Evolutionary conservation across 768 basidiomycete species (phyloP).

Genomic region (Paxillus rubicundulus): DNA sequence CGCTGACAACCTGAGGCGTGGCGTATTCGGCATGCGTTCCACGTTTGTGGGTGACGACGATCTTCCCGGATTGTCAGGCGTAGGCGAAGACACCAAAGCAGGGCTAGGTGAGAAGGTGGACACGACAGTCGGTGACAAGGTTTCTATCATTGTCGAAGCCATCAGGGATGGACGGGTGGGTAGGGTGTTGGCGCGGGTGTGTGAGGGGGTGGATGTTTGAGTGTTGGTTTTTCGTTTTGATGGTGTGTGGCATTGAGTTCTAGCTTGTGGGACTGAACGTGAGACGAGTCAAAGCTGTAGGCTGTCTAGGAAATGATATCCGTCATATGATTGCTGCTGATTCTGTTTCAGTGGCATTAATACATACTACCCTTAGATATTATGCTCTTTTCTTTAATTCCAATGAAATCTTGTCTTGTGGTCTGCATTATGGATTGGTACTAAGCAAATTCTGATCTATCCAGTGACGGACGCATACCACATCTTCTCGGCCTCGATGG

Average conservation of each 20-base stretch:
- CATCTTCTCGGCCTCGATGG: no score
- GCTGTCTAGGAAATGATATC: neutral
- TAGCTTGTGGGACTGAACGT: neutral
- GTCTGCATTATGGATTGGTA: no score
- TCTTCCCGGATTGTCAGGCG: conserved; percentile 43
- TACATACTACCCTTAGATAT: no score
- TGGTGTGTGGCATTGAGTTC: neutral
- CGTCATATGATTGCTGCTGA: no score
- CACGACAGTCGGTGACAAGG: conserved; percentile 64
- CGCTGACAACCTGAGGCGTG: conserved; percentile 61
- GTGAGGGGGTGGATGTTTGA: conserved; percentile 30
- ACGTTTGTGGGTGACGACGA: neutral
- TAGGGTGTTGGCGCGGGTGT: conserved; percentile 52
- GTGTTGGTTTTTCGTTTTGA: neutral
- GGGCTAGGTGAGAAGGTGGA: conserved; percentile 29
- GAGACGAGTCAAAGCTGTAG: neutral
- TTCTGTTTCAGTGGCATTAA: no score
- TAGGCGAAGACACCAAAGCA: conserved; percentile 39
- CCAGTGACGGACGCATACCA: no score
- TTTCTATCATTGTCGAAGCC: conserved; percentile 76
- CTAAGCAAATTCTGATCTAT: no score
- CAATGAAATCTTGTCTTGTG: no score
- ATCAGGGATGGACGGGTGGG: conserved; percentile 72
- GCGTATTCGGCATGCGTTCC: conserved; percentile 51
- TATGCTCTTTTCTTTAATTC: no score